These are phyloP conservation scores for Ashbya aceris DNA, from an alignment of 1,139 yeast genomes.

Conservation along the genomic window DNA sequence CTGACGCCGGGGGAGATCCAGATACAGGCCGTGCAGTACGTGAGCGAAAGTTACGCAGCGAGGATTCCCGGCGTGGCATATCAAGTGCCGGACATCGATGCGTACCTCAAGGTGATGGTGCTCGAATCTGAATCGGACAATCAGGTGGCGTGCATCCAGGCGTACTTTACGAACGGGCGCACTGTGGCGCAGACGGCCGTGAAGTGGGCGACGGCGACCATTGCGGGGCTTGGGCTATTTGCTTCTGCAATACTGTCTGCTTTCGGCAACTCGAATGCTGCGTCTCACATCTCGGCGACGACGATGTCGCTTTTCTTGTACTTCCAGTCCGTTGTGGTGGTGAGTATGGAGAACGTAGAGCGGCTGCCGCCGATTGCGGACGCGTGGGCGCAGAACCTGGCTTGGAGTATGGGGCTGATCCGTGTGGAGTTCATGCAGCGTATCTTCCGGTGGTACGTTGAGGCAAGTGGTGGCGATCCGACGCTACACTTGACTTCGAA, in stretches of 20 bases:
- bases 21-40: constrained; percentile 54
- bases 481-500: constrained; percentile 49
- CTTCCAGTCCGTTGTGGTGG: constrained; percentile 68
- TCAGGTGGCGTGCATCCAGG: constrained; percentile 58
- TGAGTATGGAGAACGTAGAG: constrained; percentile 64
- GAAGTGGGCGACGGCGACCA: constrained; percentile 75
- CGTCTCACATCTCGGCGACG: constrained; percentile 67
- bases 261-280: constrained; percentile 72
- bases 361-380: constrained; percentile 71
- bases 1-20: constrained; percentile 61
- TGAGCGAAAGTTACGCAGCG: constrained; percentile 37
- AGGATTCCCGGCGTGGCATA: constrained; percentile 65
- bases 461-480: constrained; percentile 71
- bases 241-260: constrained; percentile 60
- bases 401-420: constrained; percentile 81
- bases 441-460: constrained; percentile 73
- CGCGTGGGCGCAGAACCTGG: constrained; percentile 73
- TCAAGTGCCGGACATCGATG: constrained; percentile 71
- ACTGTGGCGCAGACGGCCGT: constrained; percentile 69
- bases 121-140: constrained; percentile 31
- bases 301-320: constrained; percentile 65
- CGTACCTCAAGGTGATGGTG: constrained; percentile 49
- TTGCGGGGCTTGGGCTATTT: constrained; percentile 69
- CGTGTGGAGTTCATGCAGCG: constrained; percentile 61
- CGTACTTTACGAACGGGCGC: constrained; percentile 60